A percentile compares a stretch with the other conserved stretches of the same genome.
Evolutionary conservation across 2,329 filamentous ascomycete genomes (phyloP).

Genomic region (Nothomitra cinnamomea): DNA sequence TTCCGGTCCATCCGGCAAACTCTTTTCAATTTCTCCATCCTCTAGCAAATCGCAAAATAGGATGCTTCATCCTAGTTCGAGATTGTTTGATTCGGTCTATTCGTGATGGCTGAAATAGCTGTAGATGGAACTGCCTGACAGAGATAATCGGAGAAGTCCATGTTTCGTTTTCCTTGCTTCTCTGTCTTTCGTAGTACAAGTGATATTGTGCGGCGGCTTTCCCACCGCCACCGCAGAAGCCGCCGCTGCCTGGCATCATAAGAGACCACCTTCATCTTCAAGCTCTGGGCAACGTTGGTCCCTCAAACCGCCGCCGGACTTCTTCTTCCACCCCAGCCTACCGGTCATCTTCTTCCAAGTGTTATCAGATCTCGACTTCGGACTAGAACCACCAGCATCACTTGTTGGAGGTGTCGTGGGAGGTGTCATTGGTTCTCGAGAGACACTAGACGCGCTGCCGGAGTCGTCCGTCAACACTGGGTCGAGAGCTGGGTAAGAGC

Average conservation of each 20-base stretch:
- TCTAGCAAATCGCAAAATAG: too few species aligned
- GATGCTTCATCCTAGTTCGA: too few species aligned
- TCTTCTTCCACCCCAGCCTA: slow-evolving; percentile 23
- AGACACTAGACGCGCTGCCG: slow-evolving; percentile 24
- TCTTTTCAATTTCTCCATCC: too few species aligned
- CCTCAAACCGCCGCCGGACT: slow-evolving; percentile 3
- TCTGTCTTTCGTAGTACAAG: neutral
- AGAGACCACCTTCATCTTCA: neutral
- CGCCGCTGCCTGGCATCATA: neutral
- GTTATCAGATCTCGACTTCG: slow-evolving; percentile 27
- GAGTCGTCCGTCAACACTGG: slow-evolving; percentile 28
- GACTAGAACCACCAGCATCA: slow-evolving; percentile 21
- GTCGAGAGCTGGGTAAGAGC: slow-evolving; percentile 12
- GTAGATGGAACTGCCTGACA: too few species aligned
- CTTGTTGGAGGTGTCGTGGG: slow-evolving; percentile 32
- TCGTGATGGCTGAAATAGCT: too few species aligned
- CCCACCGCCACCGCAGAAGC: neutral
- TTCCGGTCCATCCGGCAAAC: too few species aligned
- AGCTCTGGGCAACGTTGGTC: neutral
- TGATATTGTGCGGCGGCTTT: neutral
- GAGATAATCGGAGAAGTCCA: neutral
- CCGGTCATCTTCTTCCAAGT: slow-evolving; percentile 36
- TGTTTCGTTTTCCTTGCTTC: neutral
- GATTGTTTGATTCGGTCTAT: too few species aligned
- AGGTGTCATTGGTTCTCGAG: slow-evolving; percentile 29